Percentiles rank a stretch among this genome's conserved stretches.
Evolutionary conservation across 441 rosid species (phyloP).

Genomic region (Sinapis alba): DNA sequence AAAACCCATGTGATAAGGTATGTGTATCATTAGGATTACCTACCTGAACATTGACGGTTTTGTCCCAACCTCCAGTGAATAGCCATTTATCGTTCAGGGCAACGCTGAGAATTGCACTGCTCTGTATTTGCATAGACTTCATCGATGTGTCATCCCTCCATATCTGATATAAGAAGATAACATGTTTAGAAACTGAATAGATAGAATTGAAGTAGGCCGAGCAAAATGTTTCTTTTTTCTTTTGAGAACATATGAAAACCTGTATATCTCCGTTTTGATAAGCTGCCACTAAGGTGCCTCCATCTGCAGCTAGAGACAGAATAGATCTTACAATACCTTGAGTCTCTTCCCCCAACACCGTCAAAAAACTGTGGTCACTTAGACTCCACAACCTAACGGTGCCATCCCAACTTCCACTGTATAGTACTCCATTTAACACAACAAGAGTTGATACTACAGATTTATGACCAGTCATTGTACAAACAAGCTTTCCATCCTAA

Average conservation of each 20-base stretch:
- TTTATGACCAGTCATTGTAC: constrained; percentile 88
- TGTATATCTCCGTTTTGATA: constrained; percentile 80
- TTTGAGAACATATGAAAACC: constrained; percentile 42
- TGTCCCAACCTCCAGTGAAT: constrained; percentile 90
- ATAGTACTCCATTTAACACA: constrained; percentile 63
- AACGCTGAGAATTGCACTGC: constrained; percentile 66
- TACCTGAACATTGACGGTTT: constrained; percentile 69
- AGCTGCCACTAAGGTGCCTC: constrained; percentile 60
- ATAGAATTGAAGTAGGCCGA: constrained; percentile 15
- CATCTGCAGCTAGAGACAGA: constrained; percentile 56
- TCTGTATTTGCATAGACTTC: constrained; percentile 58
- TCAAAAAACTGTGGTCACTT: constrained; percentile 74
- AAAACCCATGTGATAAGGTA: background rate
- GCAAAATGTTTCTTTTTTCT: background rate
- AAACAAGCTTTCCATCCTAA: constrained; percentile 67
- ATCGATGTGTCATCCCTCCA: constrained; percentile 72
- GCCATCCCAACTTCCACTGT: constrained; percentile 98
- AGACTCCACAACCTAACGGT: constrained; percentile 84
- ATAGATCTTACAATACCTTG: constrained; percentile 59
- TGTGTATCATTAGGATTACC: constrained; percentile 42
- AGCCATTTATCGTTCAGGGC: constrained; percentile 62
- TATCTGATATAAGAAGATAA: constrained; percentile 44
- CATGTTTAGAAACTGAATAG: constrained; percentile 15
- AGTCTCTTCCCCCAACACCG: constrained; percentile 68
- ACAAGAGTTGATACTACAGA: constrained; percentile 79